Percentiles rank a stretch among this genome's conserved stretches.
Evolutionary conservation across 306 rosid genomes (phyloP).

Genomic region (Comarum palustre): DNA sequence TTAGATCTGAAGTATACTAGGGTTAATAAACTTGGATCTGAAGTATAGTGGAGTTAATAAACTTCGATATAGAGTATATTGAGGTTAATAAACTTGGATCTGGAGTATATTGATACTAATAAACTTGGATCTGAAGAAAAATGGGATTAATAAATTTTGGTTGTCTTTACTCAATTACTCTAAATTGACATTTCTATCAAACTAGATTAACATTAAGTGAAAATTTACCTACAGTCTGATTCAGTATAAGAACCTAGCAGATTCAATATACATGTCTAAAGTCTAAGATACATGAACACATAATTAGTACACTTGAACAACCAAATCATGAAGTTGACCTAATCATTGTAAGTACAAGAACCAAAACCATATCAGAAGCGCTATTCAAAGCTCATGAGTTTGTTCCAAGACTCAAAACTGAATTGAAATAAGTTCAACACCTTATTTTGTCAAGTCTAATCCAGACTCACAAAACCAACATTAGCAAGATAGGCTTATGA

Average conservation of each 20-base stretch:
- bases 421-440: not conserved
- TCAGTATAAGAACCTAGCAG: not conserved
- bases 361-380: not conserved
- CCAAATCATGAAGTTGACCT: conserved; percentile 13
- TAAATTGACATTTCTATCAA: not conserved
- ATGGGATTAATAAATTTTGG: too few species aligned
- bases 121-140: too few species aligned
- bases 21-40: too few species aligned
- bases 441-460: conserved; percentile 2
- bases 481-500: not conserved
- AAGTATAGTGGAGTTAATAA: too few species aligned
- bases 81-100: too few species aligned
- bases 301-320: not conserved
- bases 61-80: too few species aligned
- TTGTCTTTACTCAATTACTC: too few species aligned
- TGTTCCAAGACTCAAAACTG: not conserved
- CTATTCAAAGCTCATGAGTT: not conserved
- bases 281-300: not conserved
- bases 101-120: too few species aligned
- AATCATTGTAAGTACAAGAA: not conserved
- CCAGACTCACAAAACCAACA: not conserved
- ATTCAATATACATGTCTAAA: conserved; percentile 2
- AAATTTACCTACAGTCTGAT: not conserved
- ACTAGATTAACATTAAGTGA: not conserved
- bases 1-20: too few species aligned